phyloP scores from a whole-genome alignment of 768 basidiomycete species.

The Boletus pseudo-olivaceus region DNA sequence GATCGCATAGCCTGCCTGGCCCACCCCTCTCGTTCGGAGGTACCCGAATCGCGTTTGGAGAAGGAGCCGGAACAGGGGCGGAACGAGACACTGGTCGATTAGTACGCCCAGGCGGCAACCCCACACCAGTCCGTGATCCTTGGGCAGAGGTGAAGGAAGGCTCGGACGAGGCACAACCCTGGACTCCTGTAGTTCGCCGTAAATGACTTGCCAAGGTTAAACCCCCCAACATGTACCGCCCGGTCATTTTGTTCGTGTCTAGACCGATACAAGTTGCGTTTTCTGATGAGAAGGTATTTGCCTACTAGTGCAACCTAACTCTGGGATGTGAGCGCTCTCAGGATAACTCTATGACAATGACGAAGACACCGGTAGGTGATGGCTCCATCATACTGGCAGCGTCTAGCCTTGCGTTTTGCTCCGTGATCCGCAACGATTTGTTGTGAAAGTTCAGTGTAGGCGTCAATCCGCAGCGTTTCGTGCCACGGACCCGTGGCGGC shows the following conservation, averaged over 20 bases:
- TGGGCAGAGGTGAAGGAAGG: conserved; percentile 23
- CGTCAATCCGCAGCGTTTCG: too few species aligned
- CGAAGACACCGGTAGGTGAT: too few species aligned
- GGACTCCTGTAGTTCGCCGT: conserved; percentile 33
- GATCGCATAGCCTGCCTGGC: conserved; percentile 13
- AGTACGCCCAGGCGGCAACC: background rate
- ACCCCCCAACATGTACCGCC: background rate
- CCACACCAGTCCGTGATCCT: conserved; percentile 14
- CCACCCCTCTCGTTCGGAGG: conserved; percentile 9
- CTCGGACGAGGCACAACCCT: conserved; percentile 35
- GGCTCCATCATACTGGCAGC: too few species aligned
- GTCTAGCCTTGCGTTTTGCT: background rate
- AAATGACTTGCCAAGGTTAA: conserved; percentile 12
- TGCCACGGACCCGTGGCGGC: too few species aligned
- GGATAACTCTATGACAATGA: too few species aligned
- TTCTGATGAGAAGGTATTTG: conserved; percentile 1
- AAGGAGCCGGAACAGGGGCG: conserved; percentile 4
- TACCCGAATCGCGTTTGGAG: background rate
- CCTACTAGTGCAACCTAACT: background rate
- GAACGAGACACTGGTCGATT: conserved; percentile 1
- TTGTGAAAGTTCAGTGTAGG: background rate
- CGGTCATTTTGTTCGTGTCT: background rate
- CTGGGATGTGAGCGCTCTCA: too few species aligned
- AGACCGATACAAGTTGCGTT: background rate
- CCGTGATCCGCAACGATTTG: background rate